These are phyloP conservation scores for Cutaneotrichosporon sp. DNA, from an alignment of 1,284 basidiomycete genomes.

Conservation along the genomic window DNA sequence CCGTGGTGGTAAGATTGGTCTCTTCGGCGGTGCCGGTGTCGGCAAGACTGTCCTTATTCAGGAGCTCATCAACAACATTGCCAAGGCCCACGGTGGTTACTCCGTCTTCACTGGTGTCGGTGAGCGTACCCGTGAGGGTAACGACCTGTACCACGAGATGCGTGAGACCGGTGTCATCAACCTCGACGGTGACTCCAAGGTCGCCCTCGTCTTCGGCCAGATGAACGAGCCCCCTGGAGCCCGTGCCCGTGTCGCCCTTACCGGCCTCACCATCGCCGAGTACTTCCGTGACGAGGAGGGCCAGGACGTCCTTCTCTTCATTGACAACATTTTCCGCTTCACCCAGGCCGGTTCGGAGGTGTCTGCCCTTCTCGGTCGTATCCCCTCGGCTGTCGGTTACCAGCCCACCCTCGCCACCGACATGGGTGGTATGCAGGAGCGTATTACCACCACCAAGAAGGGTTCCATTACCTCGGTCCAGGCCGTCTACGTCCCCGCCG, in stretches of 20 bases:
- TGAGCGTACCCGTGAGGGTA: slow-evolving; percentile 99
- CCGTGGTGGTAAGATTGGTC: slow-evolving; percentile 99
- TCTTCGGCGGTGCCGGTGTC: slow-evolving; percentile 99
- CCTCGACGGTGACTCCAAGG: slow-evolving; percentile 97
- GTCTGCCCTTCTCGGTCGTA: slow-evolving; percentile 99
- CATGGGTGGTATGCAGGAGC: slow-evolving; percentile 99
- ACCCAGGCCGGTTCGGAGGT: slow-evolving; percentile 99
- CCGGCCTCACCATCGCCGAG: slow-evolving; percentile 97
- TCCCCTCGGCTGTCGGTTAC: slow-evolving; percentile 99
- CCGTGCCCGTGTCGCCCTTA: slow-evolving; percentile 98
- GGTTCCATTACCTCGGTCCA: slow-evolving; percentile 99
- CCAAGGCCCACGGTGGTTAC: slow-evolving; percentile 99
- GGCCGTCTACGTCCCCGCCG: slow-evolving; percentile 98
- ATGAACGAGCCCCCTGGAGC: slow-evolving; percentile 99
- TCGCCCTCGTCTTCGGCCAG: slow-evolving; percentile 99
- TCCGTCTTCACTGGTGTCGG: slow-evolving; percentile 98
- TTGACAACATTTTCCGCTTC: slow-evolving; percentile 99
- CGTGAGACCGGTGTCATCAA: slow-evolving; percentile 99
- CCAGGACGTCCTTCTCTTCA: slow-evolving; percentile 99
- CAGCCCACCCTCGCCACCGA: slow-evolving; percentile 98
- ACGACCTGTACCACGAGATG: slow-evolving; percentile 99
- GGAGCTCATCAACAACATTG: slow-evolving; percentile 99
- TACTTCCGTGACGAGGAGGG: slow-evolving; percentile 99
- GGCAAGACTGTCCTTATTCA: slow-evolving; percentile 97
- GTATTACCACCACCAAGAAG: slow-evolving; percentile 99